Percentiles rank a stretch among this genome's conserved stretches.
Conservation (phyloP, 345 rosid genomes). For the Melastoma malabathricum region DNA sequence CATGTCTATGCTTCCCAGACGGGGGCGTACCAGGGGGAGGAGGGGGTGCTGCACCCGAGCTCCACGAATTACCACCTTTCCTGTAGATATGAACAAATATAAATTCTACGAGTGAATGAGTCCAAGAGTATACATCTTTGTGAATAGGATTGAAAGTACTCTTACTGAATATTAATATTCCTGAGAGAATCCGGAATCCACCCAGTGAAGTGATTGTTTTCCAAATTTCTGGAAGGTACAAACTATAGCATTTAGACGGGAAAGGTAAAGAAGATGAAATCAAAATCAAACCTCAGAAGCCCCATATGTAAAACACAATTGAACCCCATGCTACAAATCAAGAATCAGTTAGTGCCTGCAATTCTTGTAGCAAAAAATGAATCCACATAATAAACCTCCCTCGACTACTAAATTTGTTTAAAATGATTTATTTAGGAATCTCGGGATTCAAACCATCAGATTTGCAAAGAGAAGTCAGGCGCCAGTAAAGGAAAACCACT, state of each 20-base stretch:
- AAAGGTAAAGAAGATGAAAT: no score
- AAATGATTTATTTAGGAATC: no score
- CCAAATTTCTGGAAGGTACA: conserved; percentile 20
- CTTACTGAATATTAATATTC: conserved; percentile 44
- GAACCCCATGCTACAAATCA: no score
- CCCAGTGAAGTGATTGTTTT: conserved; percentile 42
- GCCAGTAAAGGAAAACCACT: no score
- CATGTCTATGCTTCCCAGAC: conserved; percentile 31
- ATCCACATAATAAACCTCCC: no score
- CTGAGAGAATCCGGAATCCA: conserved; percentile 53
- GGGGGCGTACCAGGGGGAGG: conserved; percentile 98
- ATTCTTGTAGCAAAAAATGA: no score
- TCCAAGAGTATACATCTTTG: no score
- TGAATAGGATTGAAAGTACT: conserved; percentile 4
- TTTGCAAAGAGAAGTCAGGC: no score
- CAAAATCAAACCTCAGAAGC: conserved; percentile 1
- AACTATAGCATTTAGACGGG: neutral
- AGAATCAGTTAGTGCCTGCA: no score
- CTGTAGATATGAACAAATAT: conserved; percentile 25
- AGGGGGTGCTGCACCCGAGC: conserved; percentile 87
- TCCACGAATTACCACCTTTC: conserved; percentile 72
- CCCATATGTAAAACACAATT: no score
- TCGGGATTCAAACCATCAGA: no score
- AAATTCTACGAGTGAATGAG: neutral
- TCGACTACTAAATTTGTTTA: no score